A percentile compares a stretch with the other conserved stretches of the same genome.
Conservation (phyloP, 1,139 yeast species). For the Entelexis paramagnoliae region DNA sequence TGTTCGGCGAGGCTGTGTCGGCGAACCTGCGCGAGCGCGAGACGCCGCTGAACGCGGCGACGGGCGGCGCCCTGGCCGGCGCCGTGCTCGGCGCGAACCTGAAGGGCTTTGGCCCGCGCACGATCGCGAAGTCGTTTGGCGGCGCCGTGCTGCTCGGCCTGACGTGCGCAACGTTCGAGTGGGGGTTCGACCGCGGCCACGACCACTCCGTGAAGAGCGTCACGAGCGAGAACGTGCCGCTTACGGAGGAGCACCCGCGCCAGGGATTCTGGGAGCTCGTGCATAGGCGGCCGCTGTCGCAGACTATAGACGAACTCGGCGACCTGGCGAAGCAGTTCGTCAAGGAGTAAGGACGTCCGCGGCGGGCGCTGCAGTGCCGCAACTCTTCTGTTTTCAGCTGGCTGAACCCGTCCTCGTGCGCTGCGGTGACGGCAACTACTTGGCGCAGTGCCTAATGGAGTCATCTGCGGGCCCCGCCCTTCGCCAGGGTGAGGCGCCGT, state of each 20-base stretch:
- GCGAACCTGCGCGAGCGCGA: conserved; percentile 39
- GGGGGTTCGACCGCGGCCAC: conserved; percentile 40
- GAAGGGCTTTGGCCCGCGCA: conserved; percentile 28
- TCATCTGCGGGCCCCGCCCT: too few relatives aligned
- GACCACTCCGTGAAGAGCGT: conserved; percentile 29
- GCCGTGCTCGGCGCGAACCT: conserved; percentile 35
- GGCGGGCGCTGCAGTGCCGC: too few relatives aligned
- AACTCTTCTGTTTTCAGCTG: too few relatives aligned
- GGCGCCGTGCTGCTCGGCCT: conserved; percentile 35
- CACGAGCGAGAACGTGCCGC: conserved; percentile 26
- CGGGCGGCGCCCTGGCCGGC: conserved; percentile 45
- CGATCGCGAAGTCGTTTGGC: conserved; percentile 40
- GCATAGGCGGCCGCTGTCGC: conserved; percentile 73
- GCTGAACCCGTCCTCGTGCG: too few relatives aligned
- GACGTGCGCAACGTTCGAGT: conserved; percentile 35
- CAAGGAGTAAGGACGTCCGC: conserved; percentile 9
- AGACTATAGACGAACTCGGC: conserved; percentile 68
- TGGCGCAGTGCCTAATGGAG: too few relatives aligned
- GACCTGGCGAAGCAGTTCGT: conserved; percentile 29
- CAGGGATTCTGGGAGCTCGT: conserved; percentile 78
- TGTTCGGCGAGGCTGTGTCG: conserved; percentile 34
- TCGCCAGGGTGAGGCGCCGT: too few relatives aligned
- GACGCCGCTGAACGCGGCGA: conserved; percentile 40
- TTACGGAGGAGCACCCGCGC: conserved; percentile 37
- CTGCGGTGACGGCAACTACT: too few relatives aligned